phyloP scores from a whole-genome alignment of 345 rosid genomes.

The Moringa oleifera region DNA sequence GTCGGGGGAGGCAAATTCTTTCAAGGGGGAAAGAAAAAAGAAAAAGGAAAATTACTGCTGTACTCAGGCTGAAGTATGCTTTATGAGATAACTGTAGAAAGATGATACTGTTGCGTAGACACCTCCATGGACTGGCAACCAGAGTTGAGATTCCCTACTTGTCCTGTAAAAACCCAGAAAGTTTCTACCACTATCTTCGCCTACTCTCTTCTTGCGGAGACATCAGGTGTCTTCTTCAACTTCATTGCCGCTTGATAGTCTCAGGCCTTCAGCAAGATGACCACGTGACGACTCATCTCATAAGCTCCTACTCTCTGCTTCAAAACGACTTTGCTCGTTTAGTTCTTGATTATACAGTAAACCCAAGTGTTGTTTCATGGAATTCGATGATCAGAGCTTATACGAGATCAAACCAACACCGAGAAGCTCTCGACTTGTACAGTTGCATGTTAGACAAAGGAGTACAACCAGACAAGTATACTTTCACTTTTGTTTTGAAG shows the following conservation, averaged over 20 bases:
- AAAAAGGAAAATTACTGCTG: no score
- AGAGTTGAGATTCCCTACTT: not conserved
- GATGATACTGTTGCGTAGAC: not conserved
- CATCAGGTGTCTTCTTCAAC: slow-evolving; percentile 31
- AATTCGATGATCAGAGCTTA: slow-evolving; percentile 52
- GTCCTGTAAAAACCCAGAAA: not conserved
- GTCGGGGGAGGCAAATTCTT: no score
- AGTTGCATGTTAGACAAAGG: slow-evolving; percentile 28
- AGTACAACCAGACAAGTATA: slow-evolving; percentile 48
- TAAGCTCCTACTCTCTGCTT: slow-evolving; percentile 37
- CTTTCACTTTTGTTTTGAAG: slow-evolving; percentile 58
- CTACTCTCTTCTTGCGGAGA: slow-evolving; percentile 37
- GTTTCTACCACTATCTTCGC: slow-evolving; percentile 13
- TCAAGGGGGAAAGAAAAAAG: no score
- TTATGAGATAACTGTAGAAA: no score
- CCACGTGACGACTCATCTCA: slow-evolving; percentile 23
- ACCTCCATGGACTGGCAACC: not conserved
- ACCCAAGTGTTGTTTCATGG: slow-evolving; percentile 42
- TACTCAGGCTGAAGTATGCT: no score
- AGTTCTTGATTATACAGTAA: slow-evolving; percentile 34
- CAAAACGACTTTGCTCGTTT: slow-evolving; percentile 39
- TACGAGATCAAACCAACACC: slow-evolving; percentile 26
- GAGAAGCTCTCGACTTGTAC: slow-evolving; percentile 41
- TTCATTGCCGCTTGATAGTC: slow-evolving; percentile 39
- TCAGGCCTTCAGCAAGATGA: slow-evolving; percentile 37